These are phyloP conservation scores for Discostella stelligera DNA, from an alignment of 352 stramenopile species.

Conservation along the genomic window DNA sequence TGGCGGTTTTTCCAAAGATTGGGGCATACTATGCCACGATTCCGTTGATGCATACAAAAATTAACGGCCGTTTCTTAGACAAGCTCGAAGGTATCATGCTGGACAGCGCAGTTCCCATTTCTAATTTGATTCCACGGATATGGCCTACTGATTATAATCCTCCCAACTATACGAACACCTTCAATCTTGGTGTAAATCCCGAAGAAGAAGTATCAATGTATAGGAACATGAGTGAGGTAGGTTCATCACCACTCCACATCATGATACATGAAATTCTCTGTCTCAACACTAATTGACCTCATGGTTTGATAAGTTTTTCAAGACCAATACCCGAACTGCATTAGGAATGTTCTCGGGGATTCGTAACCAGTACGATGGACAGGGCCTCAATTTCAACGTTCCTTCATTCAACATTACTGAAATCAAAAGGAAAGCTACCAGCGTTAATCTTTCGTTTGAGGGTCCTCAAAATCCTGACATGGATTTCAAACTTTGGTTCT, in stretches of 20 bases:
- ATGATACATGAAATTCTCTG: not conserved
- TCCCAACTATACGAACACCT: conserved; percentile 29
- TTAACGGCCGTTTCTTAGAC: conserved; percentile 22
- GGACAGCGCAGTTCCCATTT: conserved; percentile 8
- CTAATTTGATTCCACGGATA: conserved; percentile 10
- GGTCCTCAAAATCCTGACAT: conserved; percentile 41
- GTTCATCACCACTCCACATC: not conserved
- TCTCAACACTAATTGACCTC: not conserved
- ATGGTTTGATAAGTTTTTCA: conserved; percentile 21
- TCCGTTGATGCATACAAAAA: conserved; percentile 3
- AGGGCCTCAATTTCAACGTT: conserved; percentile 25
- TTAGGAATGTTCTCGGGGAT: conserved; percentile 46
- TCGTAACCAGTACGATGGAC: conserved; percentile 36
- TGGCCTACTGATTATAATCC: conserved; percentile 45
- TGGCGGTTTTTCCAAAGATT: conserved; percentile 24
- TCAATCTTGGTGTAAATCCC: conserved; percentile 12
- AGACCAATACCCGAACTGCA: conserved; percentile 31
- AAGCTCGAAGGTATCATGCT: conserved; percentile 32
- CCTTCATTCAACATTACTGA: conserved; percentile 48
- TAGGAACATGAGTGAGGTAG: conserved; percentile 37
- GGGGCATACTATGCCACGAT: conserved; percentile 24
- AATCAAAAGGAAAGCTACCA: conserved; percentile 50
- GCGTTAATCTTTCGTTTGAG: conserved; percentile 47
- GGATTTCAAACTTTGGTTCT: conserved; percentile 52
- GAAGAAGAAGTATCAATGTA: conserved; percentile 40